Base-by-base conservation (phyloP, 495 filamentous ascomycete genomes). In the Tuber indicum region DNA sequence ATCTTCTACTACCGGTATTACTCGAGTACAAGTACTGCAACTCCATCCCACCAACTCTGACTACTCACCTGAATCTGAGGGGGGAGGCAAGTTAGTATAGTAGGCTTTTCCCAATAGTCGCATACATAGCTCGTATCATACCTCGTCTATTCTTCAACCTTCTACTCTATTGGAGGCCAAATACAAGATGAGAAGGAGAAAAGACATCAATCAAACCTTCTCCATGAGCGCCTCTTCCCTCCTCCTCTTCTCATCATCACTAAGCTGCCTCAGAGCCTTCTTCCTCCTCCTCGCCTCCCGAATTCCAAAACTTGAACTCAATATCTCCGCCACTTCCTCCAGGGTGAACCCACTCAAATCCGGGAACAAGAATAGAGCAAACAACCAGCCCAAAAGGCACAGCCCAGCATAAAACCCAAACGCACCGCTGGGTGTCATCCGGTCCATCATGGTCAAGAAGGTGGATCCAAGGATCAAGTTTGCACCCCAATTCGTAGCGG, bases 381-480 rank as follows among this genome's bases (percentile, higher is more conserved):
- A 86, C 62, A 88, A 74, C 89, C 92, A 95, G 0, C 92, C 92
- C 41, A 84, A 83, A 7, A 86, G 84, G 84, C 93, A 96, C 39
- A 97, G 85, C 3, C 85, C 77, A 1, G 92, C 90, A 84, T 97
- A 97, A 3, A 91, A 84, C 17, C 88, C 88, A 84, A 97, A 97
- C 0, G 93, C 95, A 87, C 90, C 91, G 17, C 87, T 86, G 17
- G 93, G 92, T 3, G 89, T 90, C 72, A 96, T 82, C 72, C 84
- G 86, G 76, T 94, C 89, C 93, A 97, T 94, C 89, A 97, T 89
- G 0, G 92, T 91, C 79, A 98, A 83, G 80, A 97, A 97, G 0
- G 93, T 94, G 49, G 96, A 85, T 0, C 94, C 93, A 12, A 98
- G 89, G n/a, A 96, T 84, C 78, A 95, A 92, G 83, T 98, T 97